Evolutionary conservation across 306 rosid species (phyloP).

Genomic region (Dryas octopetala): DNA sequence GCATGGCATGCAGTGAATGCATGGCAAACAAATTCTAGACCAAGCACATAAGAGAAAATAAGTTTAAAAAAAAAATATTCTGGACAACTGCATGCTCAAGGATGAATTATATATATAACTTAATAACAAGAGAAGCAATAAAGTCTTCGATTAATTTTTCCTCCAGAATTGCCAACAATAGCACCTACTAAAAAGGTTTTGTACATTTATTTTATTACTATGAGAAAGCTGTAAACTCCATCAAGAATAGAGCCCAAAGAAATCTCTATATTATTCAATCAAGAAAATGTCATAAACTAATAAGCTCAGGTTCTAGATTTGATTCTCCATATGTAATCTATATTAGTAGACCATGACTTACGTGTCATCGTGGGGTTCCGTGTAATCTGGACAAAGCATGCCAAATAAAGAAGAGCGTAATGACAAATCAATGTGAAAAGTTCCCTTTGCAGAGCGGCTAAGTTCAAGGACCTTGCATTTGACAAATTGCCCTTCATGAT

Average conservation of each 20-base stretch:
- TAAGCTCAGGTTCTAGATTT: background rate
- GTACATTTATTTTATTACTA: background rate
- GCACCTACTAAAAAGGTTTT: no score
- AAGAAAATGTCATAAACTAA: background rate
- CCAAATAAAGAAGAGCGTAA: conserved; percentile 42
- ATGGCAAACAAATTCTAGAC: no score
- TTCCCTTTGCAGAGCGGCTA: conserved; percentile 48
- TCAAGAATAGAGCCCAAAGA: background rate
- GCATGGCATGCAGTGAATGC: no score
- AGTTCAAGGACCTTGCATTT: conserved; percentile 76
- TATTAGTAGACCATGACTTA: conserved; percentile 32
- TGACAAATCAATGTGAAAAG: conserved; percentile 75
- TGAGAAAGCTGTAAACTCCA: background rate
- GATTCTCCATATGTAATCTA: background rate
- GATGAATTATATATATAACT: background rate
- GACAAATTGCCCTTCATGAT: conserved; percentile 79
- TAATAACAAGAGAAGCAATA: background rate
- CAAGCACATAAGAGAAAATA: background rate
- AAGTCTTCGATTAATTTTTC: no score
- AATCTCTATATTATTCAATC: background rate
- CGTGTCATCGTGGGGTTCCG: conserved; percentile 29
- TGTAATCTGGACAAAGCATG: conserved; percentile 35
- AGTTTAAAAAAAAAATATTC: background rate
- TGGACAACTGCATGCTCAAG: background rate
- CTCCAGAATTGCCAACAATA: no score